A percentile compares a stretch with the other conserved stretches of the same genome.
phyloP scores from a whole-genome alignment of 176 grass and related monocot species.

The Calamus simplicifolius region DNA sequence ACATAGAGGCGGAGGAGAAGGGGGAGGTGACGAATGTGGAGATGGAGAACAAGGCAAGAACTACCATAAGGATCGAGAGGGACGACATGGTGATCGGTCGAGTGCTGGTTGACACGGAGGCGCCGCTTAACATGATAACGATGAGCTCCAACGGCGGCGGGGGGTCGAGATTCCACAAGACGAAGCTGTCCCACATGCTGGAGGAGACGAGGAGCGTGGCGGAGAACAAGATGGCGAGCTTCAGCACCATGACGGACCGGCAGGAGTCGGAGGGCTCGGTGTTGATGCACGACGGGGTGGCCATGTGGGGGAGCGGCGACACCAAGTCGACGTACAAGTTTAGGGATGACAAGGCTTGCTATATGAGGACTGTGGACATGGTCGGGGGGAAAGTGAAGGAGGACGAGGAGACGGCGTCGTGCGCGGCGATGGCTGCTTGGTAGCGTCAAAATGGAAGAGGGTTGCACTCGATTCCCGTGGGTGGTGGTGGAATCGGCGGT shows the following conservation, averaged over 20 bases:
- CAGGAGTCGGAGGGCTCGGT: slow-evolving; percentile 5
- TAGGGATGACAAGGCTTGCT: slow-evolving; percentile 1
- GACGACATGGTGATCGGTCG: not conserved
- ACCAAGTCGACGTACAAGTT: slow-evolving; percentile 11
- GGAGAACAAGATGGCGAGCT: not conserved
- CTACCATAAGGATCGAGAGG: not conserved
- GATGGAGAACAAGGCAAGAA: not conserved
- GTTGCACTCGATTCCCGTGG: too few species aligned
- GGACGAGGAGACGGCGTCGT: slow-evolving; percentile 2
- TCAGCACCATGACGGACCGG: slow-evolving; percentile 1
- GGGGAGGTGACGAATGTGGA: slow-evolving; percentile 1
- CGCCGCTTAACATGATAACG: slow-evolving; percentile 3
- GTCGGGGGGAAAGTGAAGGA: not conserved
- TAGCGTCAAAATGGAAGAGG: too few species aligned
- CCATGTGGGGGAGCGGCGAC: slow-evolving; percentile 3
- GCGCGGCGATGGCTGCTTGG: not conserved
- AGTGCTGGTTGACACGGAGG: slow-evolving; percentile 4
- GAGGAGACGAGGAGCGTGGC: slow-evolving; percentile 5
- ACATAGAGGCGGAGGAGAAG: slow-evolving; percentile 8
- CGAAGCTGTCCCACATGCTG: slow-evolving; percentile 3
- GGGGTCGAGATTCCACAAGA: slow-evolving; percentile 7
- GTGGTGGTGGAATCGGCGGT: too few species aligned
- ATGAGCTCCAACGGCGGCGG: slow-evolving; percentile 4
- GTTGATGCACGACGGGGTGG: slow-evolving; percentile 1
- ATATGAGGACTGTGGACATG: slow-evolving; percentile 3